Evolutionary conservation across 148 eudicot genomes (phyloP).

Genomic region (Camellia japonica): DNA sequence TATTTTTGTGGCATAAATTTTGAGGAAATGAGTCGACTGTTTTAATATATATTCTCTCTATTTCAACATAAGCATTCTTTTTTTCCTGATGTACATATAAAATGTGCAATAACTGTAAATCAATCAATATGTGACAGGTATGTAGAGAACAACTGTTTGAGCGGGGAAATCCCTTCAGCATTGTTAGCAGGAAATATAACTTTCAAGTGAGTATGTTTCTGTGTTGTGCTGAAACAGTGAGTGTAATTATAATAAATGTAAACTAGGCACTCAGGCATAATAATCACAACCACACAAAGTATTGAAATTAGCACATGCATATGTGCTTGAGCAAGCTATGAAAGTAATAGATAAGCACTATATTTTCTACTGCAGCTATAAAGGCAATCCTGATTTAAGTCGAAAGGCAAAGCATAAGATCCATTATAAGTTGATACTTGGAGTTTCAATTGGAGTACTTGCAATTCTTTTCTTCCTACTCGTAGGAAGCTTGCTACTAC

Average conservation of each 20-base stretch:
- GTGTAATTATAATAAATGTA: neutral
- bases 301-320: neutral
- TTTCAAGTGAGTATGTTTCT: slow-evolving; percentile 53
- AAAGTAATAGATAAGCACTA: neutral
- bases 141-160: slow-evolving; percentile 83
- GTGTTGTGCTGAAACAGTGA: too few species aligned
- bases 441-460: slow-evolving; percentile 50
- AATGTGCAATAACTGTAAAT: slow-evolving; percentile 8
- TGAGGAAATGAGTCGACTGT: neutral
- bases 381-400: slow-evolving; percentile 71
- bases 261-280: neutral
- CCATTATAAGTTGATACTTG: slow-evolving; percentile 43
- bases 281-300: neutral
- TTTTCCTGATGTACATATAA: neutral
- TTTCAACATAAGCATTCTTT: slow-evolving; percentile 5
- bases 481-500: slow-evolving; percentile 43
- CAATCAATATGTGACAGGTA: slow-evolving; percentile 44
- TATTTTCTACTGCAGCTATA: slow-evolving; percentile 49
- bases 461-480: slow-evolving; percentile 46
- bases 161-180: slow-evolving; percentile 70
- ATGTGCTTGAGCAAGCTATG: neutral
- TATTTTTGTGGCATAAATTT: neutral
- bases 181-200: slow-evolving; percentile 51
- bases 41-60: neutral
- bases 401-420: slow-evolving; percentile 30